A percentile compares a stretch with the other conserved stretches of the same genome.
Conservation (phyloP, 2,329 filamentous ascomycete species). For the Gnomoniopsis smithogilvyi region DNA sequence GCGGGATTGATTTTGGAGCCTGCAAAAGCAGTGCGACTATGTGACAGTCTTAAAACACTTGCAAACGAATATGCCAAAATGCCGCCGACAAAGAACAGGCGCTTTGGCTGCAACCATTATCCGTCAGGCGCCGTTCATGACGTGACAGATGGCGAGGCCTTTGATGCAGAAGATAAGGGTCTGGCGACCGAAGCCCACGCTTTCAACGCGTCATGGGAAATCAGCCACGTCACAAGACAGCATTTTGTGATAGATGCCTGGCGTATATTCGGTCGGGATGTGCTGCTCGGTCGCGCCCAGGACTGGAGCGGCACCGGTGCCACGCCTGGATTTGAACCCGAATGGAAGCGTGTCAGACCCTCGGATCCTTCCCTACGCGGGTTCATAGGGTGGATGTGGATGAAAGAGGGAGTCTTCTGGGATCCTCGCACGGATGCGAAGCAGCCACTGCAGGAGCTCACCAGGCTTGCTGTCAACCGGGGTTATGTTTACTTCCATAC, state of each 20-base stretch:
- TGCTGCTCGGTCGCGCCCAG: conserved; percentile 60
- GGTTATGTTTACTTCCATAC: conserved; percentile 55
- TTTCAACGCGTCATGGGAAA: conserved; percentile 64
- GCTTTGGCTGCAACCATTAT: conserved; percentile 53
- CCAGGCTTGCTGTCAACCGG: conserved; percentile 55
- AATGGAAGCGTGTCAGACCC: conserved; percentile 86
- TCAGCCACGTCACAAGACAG: conserved; percentile 80
- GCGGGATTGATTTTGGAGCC: conserved; percentile 63
- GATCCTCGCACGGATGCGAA: conserved; percentile 67
- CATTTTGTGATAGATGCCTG: conserved; percentile 85
- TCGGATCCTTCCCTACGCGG: conserved; percentile 86
- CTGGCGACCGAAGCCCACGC: conserved; percentile 16
- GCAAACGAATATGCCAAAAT: conserved; percentile 64
- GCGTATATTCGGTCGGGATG: conserved; percentile 89
- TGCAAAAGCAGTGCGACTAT: conserved; percentile 41
- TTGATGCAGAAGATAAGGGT: conserved; percentile 23
- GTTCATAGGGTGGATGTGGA: conserved; percentile 72
- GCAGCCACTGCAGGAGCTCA: conserved; percentile 46
- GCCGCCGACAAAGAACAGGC: conserved; percentile 57
- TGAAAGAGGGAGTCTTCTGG: conserved; percentile 77
- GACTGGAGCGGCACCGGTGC: conserved; percentile 63
- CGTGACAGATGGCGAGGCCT: conserved; percentile 26
- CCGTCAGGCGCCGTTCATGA: conserved; percentile 28
- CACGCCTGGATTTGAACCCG: conserved; percentile 64
- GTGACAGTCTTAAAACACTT: conserved; percentile 65